Base-by-base conservation (phyloP, 208 protist species). In the Trypanosoma caninum region DNA sequence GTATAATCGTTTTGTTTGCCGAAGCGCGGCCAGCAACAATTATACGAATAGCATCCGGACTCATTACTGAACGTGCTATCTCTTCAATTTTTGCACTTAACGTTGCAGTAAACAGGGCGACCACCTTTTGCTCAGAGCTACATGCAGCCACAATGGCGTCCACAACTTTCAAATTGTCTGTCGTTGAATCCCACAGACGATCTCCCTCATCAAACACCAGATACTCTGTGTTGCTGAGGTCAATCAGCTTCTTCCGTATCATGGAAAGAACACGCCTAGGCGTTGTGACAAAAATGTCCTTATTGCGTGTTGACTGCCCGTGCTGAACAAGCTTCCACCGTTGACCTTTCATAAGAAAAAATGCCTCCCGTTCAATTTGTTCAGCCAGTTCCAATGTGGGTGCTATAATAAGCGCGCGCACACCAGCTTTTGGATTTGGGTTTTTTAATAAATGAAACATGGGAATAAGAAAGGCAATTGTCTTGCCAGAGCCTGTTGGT, bases 181-280 rank as follows among this genome's bases (percentile, higher is more conserved):
- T 85, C 57, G 71, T 81, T 28, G 59, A 82, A 69, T 98, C 97
- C 73, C 98, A 98, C 34, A 99, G 82, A 23, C 87, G 78, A 80
- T 99, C 98, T 44, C 92, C 97, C 72, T 99, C 98, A 75, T 99
- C 98, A 69, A 99, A 96, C n/a, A 99, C 91, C 25, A 97, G 44
- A 71, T 91, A 94, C 76, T 95, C 65, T 42, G 94, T 87, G 3
- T 76, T 63, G 42, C 65, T 57, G 18, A 95, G 70, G 65, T 87
- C 71, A 37, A 97, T 59, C 28, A 91, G 56, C 62, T 84, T 89
- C 54, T 96, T 76, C 66, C 91, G 70, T 41, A 95, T 46, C 62
- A 96, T 50, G 0, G 72, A 76, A n/a, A 83, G 61, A 37, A 97
- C 68, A 47, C 93, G 84, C 18, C 87, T 76, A 6, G 92, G 94